Percentiles rank a stretch among this genome's conserved stretches.
phyloP scores from a whole-genome alignment of 371 early-diverging fungal genomes.

The Syncephalastrum contaminatum region DNA sequence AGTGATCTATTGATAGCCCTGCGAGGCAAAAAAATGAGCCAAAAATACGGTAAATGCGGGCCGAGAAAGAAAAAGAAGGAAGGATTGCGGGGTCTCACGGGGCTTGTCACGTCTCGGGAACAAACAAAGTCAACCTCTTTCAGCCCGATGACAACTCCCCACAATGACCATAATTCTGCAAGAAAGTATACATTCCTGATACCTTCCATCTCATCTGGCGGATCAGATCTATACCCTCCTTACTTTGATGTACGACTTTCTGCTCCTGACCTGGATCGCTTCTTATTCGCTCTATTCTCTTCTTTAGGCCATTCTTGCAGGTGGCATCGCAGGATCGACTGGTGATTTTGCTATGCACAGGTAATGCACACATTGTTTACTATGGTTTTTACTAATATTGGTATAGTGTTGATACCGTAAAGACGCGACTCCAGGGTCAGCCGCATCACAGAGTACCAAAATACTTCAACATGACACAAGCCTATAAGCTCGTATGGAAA shows the following conservation, averaged over 20 bases:
- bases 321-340: conserved; percentile 69
- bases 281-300: conserved; percentile 1
- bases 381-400: not conserved
- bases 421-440: conserved; percentile 74
- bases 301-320: conserved; percentile 62
- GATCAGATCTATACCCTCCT: conserved; percentile 36
- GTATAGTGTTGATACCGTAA: conserved; percentile 72
- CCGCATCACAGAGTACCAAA: conserved; percentile 54
- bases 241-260: conserved; percentile 40
- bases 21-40: too few species aligned
- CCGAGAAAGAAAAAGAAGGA: too few species aligned
- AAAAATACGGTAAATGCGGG: too few species aligned
- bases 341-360: conserved; percentile 79
- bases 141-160: too few species aligned
- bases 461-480: conserved; percentile 65
- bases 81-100: too few species aligned
- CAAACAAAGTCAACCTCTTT: too few species aligned
- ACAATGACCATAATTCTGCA: too few species aligned
- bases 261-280: too few species aligned
- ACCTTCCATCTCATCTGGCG: conserved; percentile 29
- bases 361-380: conserved; percentile 25
- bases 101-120: too few species aligned
- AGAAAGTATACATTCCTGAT: conserved; percentile 16
- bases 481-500: conserved; percentile 60
- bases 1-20: too few species aligned